Conservation (phyloP, 2,329 filamentous ascomycete species). For the Fusarium pseudocircinatum region DNA sequence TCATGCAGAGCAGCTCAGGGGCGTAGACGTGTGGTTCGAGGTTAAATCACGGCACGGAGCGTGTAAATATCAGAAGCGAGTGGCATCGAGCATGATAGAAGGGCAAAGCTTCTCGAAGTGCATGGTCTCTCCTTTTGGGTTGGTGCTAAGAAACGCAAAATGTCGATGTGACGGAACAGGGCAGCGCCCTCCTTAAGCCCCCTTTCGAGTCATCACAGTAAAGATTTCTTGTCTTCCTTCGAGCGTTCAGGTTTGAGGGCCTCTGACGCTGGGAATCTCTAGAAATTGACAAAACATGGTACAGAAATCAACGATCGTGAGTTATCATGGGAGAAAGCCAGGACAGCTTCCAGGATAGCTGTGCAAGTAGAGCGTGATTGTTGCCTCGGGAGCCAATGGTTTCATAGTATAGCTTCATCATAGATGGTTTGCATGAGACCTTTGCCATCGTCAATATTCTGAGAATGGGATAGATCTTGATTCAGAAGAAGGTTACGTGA, state of each 20-base stretch:
- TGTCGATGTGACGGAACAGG: neutral
- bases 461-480: neutral
- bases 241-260: rapidly evolving
- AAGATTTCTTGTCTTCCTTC: neutral
- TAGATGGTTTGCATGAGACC: too few relatives aligned
- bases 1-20: neutral
- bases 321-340: neutral
- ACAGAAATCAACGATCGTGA: neutral
- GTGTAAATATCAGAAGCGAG: neutral
- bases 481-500: rapidly evolving
- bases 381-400: too few relatives aligned
- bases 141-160: neutral
- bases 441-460: too few relatives aligned
- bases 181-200: neutral
- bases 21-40: too few relatives aligned
- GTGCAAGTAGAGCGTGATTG: neutral
- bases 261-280: rapidly evolving
- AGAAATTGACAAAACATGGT: rapidly evolving
- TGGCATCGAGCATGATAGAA: rapidly evolving
- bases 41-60: too few relatives aligned
- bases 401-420: too few relatives aligned
- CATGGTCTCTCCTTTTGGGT: neutral
- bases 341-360: too few relatives aligned
- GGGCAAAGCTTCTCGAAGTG: rapidly evolving
- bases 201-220: neutral